Evolutionary conservation across 2,329 filamentous ascomycete genomes (phyloP), one percentile per base, ranked within the genome.

Genomic region (Fusarium burgessii): DNA sequence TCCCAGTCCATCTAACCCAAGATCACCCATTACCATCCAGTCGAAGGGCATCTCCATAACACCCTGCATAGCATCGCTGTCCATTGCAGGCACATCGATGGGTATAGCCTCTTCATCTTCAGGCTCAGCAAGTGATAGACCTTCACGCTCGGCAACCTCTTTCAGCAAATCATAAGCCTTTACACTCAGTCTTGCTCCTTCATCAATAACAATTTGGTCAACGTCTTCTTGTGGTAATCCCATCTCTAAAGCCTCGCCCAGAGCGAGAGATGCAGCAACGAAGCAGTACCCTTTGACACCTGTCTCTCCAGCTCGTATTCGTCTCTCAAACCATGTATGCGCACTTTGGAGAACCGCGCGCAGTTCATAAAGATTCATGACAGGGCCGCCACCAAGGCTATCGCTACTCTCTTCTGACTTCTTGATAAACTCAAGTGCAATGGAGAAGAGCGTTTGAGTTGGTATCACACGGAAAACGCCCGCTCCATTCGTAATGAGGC

Each of bases 351-450:
- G 70, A 6, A 78, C 77, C 10, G 73, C 70, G 2, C 76, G 77
- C 15, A 83, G 62, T 46, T 83, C 80, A n/a, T 68, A 64, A 58
- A 72, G 74, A 17, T 73, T 77, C 6, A 80, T 77, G 3, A 80
- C 74, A 6, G 78, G 66, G 7, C 77, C 62, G 27, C 73, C 78
- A 10, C 74, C 78, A 12, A 78, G 74, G 32, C 74, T 78, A 29
- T 72, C 76, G 3, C 62, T 76, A 58, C 84, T 81, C 49, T 85
- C 85, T 45, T 83, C 79, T 8, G 82, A 80, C 66, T 84, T 81
- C 70, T 82, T 79, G 41, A 85, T 74, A 6, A 87, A 79, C 66
- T 89, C 86, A 8, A 85, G 74, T 27, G 79, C 80, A 11, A 88
- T 77, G 2, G 82, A 81, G 52, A 85, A 80, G 3, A 82, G 74